phyloP scores from a whole-genome alignment of 495 filamentous ascomycete species.

The Pseudomonodictys pantanalensis region DNA sequence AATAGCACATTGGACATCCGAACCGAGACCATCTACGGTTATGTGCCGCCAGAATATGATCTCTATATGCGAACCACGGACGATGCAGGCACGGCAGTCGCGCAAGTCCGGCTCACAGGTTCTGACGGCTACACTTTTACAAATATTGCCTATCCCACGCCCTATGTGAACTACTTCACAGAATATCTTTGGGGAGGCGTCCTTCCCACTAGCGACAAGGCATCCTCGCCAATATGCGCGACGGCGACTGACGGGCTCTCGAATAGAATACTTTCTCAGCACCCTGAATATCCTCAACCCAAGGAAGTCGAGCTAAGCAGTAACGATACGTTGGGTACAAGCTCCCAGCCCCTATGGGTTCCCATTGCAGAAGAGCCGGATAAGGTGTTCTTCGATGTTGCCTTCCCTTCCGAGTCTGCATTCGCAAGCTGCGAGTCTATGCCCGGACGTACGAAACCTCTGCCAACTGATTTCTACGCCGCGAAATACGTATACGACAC shows the following conservation, averaged over 20 bases:
- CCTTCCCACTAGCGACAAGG: conserved; percentile 16
- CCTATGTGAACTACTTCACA: conserved; percentile 12
- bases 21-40: background rate
- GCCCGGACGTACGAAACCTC: background rate
- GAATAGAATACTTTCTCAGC: background rate
- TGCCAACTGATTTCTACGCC: conserved; percentile 8
- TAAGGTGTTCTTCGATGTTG: conserved; percentile 6
- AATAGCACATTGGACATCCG: background rate
- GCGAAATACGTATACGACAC: conserved; percentile 9
- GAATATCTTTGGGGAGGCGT: conserved; percentile 25
- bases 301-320: background rate
- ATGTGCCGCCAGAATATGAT: conserved; percentile 2
- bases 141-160: conserved; percentile 17
- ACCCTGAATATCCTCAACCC: conserved; percentile 29
- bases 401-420: conserved; percentile 16
- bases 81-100: background rate
- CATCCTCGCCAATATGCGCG: background rate
- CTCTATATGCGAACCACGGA: background rate
- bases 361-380: conserved; percentile 21
- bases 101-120: background rate
- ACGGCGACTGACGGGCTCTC: conserved; percentile 4
- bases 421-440: conserved; percentile 20
- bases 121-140: background rate
- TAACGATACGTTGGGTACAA: conserved; percentile 1
- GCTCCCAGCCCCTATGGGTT: conserved; percentile 6